Percentiles rank a stretch among this genome's conserved stretches.
Evolutionary conservation across 768 basidiomycete genomes (phyloP).

Genomic region (Suillus occidentalis): DNA sequence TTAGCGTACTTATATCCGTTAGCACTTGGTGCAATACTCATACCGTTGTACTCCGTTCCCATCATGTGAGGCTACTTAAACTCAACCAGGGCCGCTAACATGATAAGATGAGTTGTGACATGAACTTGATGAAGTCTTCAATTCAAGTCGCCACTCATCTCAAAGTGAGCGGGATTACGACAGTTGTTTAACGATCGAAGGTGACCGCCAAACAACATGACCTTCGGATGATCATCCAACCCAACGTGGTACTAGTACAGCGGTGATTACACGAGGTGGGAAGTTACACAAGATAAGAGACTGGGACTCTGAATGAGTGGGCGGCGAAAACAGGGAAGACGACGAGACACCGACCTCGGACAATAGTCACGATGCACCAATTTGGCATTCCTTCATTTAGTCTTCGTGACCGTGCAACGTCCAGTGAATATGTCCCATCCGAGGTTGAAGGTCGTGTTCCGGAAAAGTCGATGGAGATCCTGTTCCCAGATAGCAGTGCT

Average conservation of each 20-base stretch:
- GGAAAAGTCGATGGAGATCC: background rate
- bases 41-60: background rate
- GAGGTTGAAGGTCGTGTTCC: conserved; percentile 2
- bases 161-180: background rate
- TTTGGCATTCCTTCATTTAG: background rate
- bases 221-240: background rate
- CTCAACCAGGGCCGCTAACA: background rate
- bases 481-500: background rate
- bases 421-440: background rate
- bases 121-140: background rate
- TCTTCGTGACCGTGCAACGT: background rate
- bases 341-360: background rate
- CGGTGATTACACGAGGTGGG: background rate
- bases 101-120: background rate
- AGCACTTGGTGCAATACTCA: background rate
- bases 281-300: background rate
- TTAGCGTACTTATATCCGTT: background rate
- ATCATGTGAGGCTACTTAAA: background rate
- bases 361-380: background rate
- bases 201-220: background rate
- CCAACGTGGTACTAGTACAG: background rate
- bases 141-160: background rate
- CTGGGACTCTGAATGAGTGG: background rate
- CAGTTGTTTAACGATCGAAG: background rate
- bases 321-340: background rate